phyloP scores from a whole-genome alignment of 2,329 filamentous ascomycete genomes.

The Colletotrichum sp. region DNA sequence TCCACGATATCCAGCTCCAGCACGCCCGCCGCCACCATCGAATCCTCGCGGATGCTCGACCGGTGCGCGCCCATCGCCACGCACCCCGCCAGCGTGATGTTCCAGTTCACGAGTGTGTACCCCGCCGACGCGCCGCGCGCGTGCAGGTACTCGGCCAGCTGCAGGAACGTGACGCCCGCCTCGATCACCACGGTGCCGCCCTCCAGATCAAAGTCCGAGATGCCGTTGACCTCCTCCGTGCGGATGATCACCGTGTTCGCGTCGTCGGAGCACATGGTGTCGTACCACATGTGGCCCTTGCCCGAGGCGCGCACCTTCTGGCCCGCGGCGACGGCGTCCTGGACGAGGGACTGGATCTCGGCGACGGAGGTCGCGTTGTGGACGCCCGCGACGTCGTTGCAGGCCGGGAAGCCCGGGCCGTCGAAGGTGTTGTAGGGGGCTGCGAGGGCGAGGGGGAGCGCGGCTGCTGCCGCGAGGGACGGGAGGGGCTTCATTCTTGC shows the following conservation, averaged over 20 bases:
- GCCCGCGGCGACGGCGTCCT: constrained; percentile 39
- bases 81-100: constrained; percentile 55
- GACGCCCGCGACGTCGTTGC: constrained; percentile 49
- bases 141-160: constrained; percentile 56
- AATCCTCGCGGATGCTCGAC: constrained; percentile 51
- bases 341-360: constrained; percentile 47
- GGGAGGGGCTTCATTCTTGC: background rate
- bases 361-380: constrained; percentile 49
- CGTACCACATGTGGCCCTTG: constrained; percentile 59
- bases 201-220: constrained; percentile 48
- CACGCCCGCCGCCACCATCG: constrained; percentile 55
- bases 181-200: constrained; percentile 53
- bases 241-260: constrained; percentile 51
- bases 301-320: constrained; percentile 51
- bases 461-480: background rate
- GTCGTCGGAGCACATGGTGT: constrained; percentile 57
- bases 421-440: constrained; percentile 55
- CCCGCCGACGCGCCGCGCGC: constrained; percentile 49
- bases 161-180: constrained; percentile 56
- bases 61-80: constrained; percentile 59
- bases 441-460: constrained; percentile 28
- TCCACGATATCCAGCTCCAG: constrained; percentile 55
- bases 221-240: constrained; percentile 48
- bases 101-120: constrained; percentile 59
- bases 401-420: constrained; percentile 52